Conservation (phyloP, 2,329 filamentous ascomycete species). For the Stemphylium beticola region DNA sequence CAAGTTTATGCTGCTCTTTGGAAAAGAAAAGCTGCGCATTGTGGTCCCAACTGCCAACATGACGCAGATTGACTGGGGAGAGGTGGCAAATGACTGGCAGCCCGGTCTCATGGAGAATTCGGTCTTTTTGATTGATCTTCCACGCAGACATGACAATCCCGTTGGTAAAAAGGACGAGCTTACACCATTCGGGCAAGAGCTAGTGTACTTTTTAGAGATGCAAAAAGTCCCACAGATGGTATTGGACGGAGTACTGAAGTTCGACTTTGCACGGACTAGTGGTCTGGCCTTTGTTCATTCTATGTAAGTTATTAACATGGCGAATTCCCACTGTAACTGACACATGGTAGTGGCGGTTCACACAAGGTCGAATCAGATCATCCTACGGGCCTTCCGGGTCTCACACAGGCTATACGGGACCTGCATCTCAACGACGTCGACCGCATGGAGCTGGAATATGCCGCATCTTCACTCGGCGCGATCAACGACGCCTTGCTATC, state of each 20-base stretch:
- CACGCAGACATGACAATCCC: conserved; percentile 55
- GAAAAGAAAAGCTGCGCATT: conserved; percentile 73
- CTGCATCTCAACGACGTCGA: conserved; percentile 42
- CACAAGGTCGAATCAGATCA: conserved; percentile 46
- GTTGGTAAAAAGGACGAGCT: conserved; percentile 38
- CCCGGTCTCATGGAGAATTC: conserved; percentile 54
- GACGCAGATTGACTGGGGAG: conserved; percentile 87
- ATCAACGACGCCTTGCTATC: conserved; percentile 72
- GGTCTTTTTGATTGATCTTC: conserved; percentile 91
- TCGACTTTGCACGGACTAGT: conserved; percentile 79
- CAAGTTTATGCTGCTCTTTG: conserved; percentile 90
- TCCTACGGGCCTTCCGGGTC: conserved; percentile 74
- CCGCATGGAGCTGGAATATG: conserved; percentile 72
- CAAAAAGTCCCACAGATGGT: conserved; percentile 70
- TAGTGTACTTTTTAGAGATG: conserved; percentile 72
- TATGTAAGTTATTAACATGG: conserved; percentile 63
- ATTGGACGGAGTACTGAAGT: conserved; percentile 71
- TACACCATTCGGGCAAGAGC: conserved; percentile 70
- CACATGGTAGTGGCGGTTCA: conserved; percentile 37
- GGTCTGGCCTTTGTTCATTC: conserved; percentile 83
- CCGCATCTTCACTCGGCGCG: conserved; percentile 81
- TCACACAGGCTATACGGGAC: conserved; percentile 67
- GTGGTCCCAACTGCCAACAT: conserved; percentile 89
- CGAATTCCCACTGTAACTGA: conserved; percentile 4
- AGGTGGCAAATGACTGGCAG: conserved; percentile 62